Base-by-base conservation (phyloP, 192 early-diverging fungal species). In the Haplosporangium gracile region DNA sequence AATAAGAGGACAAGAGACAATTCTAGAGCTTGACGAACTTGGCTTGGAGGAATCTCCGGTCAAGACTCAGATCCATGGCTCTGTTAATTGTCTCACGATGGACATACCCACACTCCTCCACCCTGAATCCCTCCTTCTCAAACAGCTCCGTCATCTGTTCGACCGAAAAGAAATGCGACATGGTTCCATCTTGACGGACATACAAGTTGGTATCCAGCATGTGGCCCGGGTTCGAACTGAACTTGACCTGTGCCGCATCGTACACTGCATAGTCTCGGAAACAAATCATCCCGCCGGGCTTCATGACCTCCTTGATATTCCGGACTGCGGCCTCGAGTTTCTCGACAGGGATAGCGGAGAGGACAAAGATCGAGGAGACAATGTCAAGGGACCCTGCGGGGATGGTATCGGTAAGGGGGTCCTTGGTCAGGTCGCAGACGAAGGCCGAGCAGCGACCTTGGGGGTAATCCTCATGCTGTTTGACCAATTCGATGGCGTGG, bases 221-320 rank as follows among this genome's bases (percentile, higher is more conserved):
- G 43, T 97, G 94, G 53, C 95, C 95, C 71, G 97, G 97, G 45
- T 86, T 74, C 13, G 79, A 87, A 18, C 91, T 91, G 86, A 99
- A 98, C 80, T 97, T 94, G 81, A 99, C 90, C 85, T 99, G 98
- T 13, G 99, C 96, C 75, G 97, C 93, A 85, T 99, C 99, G 86
- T 98, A 99, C 8, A 98, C 82, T 5, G 95, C 99, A 87, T 99
- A 99, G 88, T 99, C 99, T 63, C 99, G 90, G 88, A 99, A 97
- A 63, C 98, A 88, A 0, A 99, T 85, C n/a, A 93, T 88, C 5
- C 97, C 97, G 42, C 97, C 98, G 0, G 97, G 94, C 79, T 96
- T 97, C 69, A 99, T 80, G 42, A 94, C 93, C 72, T 94, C 90
- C 65, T 85, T 90, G 76, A 99, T 96, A 80, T 99, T 98, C 49